Evolutionary conservation across 139 green algal species (phyloP).

Genomic region (Gonium pectorale): DNA sequence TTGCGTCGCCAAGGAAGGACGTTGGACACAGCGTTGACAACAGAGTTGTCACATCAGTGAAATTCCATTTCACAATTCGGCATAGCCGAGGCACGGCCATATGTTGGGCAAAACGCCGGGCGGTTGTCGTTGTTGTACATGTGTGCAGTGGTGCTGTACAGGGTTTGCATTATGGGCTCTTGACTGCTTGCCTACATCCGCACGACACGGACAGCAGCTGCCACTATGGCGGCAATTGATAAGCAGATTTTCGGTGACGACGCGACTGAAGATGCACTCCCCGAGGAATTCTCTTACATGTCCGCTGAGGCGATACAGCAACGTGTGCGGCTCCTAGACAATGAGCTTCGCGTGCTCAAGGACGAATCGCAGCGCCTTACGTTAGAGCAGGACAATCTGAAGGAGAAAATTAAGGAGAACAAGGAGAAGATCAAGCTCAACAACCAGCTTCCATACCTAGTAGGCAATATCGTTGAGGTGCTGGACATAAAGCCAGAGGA

Average conservation of each 20-base stretch:
- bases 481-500: conserved; percentile 94
- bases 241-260: conserved; percentile 62
- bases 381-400: conserved; percentile 84
- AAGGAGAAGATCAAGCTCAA: conserved; percentile 99
- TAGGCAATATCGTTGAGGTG: conserved; percentile 98
- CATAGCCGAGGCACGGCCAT: too few species aligned
- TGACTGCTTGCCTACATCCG: too few species aligned
- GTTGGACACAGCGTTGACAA: too few species aligned
- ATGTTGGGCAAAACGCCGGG: too few species aligned
- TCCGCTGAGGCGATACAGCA: conserved; percentile 88
- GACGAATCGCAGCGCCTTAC: conserved; percentile 91
- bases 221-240: conserved; percentile 21
- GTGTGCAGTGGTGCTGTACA: too few species aligned
- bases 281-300: conserved; percentile 92
- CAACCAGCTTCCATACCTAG: conserved; percentile 98
- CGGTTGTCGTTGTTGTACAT: too few species aligned
- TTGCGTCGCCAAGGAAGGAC: too few species aligned
- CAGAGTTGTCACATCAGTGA: too few species aligned
- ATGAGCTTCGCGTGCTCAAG: conserved; percentile 97
- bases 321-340: conserved; percentile 92
- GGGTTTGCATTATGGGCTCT: too few species aligned
- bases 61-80: too few species aligned
- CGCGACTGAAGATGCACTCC: conserved; percentile 67
- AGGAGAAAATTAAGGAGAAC: conserved; percentile 94
- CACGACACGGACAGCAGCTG: too few species aligned